Base-by-base conservation (phyloP, 1,284 basidiomycete species). In the Fomitopsis schrenkii region DNA sequence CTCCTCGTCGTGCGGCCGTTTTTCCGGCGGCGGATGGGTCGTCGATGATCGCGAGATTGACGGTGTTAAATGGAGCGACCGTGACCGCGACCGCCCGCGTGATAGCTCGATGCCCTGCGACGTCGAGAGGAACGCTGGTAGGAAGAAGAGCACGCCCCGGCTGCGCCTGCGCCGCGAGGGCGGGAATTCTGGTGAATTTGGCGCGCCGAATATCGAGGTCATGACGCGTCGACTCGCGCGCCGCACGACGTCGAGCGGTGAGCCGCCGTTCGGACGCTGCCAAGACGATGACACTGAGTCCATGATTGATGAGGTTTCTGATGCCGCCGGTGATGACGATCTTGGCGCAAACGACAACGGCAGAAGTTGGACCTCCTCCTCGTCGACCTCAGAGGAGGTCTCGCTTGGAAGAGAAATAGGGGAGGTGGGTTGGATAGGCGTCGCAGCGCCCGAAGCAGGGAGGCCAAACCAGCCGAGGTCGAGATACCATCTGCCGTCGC, bases 41-140 rank as follows among this genome's bases (percentile, higher is more conserved):
- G 66, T 33, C 1, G 66, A 55, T 38, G 66, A 55, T 38, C 64
- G 59, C 61, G 59, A 50, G 44, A 61, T 52, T 44, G 54, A n/a
- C 52, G 56, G 57, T 57, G 57, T 33, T 60, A 61, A 6, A 50
- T 36, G 59, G n/a, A 57, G 65, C 5, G 60, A 55, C 6, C 68
- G 73, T 10, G 70, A 68, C 46, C 62, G 68, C 41, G 68, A 61
- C 53, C 71, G 72, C 30, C 74, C 74, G 55, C 73, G 72, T 10
- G 72, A 72, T 66, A 69, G 71, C 65, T 87, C 83, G 58, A 83
- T 73, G 62, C 82, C 80, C 48, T 78, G 79, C 2, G 80, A 73
- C 58, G 82, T 77, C 2, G 86, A 80, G 71, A 91, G 88, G 67
- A 91, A 87, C n/a, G 91, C 88, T 40, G 90, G 91, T 53, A 93